A percentile compares a stretch with the other conserved stretches of the same genome.
These are phyloP conservation scores for Chaetomium olivaceum DNA, from an alignment of 2,329 filamentous ascomycete genomes.

Conservation along the genomic window DNA sequence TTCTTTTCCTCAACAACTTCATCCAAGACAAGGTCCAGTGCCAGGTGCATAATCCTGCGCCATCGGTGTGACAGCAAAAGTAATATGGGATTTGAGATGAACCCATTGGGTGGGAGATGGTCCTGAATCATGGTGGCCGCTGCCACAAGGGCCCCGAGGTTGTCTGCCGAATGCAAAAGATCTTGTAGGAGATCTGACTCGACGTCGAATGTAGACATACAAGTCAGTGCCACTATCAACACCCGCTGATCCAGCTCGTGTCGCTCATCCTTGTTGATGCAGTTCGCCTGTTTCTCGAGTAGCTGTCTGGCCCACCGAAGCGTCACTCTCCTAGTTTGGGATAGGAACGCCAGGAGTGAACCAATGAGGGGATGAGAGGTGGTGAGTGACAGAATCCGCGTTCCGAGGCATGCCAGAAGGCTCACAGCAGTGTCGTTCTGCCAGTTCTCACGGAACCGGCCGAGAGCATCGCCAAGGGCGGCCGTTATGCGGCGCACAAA, in stretches of 20 bases:
- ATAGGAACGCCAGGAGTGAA: constrained; percentile 38
- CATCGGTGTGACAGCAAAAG: constrained; percentile 32
- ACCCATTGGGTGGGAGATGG: constrained; percentile 11
- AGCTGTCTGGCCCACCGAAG: constrained; percentile 45
- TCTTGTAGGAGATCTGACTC: constrained; percentile 37
- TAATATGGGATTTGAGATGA: constrained; percentile 16
- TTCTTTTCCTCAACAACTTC: constrained; percentile 23
- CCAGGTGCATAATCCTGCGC: constrained; percentile 32
- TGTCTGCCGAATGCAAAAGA: constrained; percentile 33
- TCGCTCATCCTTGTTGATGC: constrained; percentile 35
- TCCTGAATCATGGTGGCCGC: constrained; percentile 23
- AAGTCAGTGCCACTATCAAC: constrained; percentile 45
- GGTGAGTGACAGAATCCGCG: constrained; percentile 47
- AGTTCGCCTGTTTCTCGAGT: constrained; percentile 31
- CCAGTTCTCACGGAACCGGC: constrained; percentile 52
- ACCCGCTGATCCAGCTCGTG: constrained; percentile 38
- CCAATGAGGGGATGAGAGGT: constrained; percentile 26
- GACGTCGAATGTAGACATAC: constrained; percentile 47
- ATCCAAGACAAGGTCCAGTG: constrained; percentile 23
- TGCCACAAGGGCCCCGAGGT: constrained; percentile 33
- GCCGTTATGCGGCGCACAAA: constrained; percentile 41
- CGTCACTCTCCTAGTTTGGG: constrained; percentile 37
- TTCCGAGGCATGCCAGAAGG: constrained; percentile 43
- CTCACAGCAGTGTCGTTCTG: constrained; percentile 46
- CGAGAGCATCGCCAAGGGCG: constrained; percentile 37